phyloP scores from a whole-genome alignment of 495 filamentous ascomycete species.

The Halenospora varia region DNA sequence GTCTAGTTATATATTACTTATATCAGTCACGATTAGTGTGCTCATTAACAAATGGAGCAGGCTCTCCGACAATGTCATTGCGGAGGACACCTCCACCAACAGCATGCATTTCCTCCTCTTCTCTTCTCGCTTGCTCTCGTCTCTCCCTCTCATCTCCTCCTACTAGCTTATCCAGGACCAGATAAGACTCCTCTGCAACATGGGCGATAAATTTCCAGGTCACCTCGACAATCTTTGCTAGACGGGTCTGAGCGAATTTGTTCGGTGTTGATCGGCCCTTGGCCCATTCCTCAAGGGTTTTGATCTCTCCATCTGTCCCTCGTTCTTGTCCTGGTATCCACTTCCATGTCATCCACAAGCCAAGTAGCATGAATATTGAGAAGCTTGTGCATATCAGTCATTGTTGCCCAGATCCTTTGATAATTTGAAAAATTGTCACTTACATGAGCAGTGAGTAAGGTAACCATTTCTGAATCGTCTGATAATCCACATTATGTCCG shows the following conservation, averaged over 20 bases:
- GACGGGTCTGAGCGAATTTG: background rate
- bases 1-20: too few species aligned
- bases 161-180: background rate
- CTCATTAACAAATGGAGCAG: background rate
- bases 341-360: background rate
- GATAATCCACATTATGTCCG: conserved; percentile 10
- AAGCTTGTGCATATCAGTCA: background rate
- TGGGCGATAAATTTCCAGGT: background rate
- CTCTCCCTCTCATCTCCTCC: conserved; percentile 10
- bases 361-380: conserved; percentile 17
- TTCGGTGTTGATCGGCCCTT: conserved; percentile 7
- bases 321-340: conserved; percentile 6
- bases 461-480: conserved; percentile 6
- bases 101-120: background rate
- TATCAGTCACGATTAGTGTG: background rate
- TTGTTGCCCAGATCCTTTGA: too few species aligned
- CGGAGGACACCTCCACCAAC: background rate
- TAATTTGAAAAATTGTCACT: too few species aligned
- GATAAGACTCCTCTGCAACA: background rate
- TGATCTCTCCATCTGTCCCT: background rate
- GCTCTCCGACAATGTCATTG: background rate
- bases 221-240: background rate
- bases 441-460: conserved; percentile 17
- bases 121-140: conserved; percentile 2
- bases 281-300: conserved; percentile 16